Conservation (phyloP, 768 basidiomycete species). For the Saitozyma sp. region DNA sequence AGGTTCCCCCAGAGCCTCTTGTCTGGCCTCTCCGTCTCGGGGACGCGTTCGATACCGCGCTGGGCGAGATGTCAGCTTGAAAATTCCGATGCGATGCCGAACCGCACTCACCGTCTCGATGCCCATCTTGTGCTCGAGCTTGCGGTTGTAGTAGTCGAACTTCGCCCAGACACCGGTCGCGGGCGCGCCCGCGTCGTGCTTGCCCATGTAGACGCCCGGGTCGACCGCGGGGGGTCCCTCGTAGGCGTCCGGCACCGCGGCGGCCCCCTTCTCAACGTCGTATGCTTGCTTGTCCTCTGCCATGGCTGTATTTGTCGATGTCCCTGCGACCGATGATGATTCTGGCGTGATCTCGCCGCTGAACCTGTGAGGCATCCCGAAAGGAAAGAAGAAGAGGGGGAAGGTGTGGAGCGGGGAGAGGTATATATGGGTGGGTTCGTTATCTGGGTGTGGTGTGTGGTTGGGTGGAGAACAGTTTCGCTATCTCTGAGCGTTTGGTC, state of each 20-base stretch:
- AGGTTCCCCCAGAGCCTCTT: slow-evolving; percentile 24
- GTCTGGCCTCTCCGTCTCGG: slow-evolving; percentile 21
- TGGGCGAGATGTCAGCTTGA: slow-evolving; percentile 4
- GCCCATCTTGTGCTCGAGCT: slow-evolving; percentile 24
- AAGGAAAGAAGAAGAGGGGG: too few species aligned
- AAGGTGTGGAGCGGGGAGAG: too few species aligned
- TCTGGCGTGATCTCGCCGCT: too few species aligned
- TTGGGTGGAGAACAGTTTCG: too few species aligned
- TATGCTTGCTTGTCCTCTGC: not conserved
- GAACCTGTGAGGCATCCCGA: too few species aligned
- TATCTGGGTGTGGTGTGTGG: too few species aligned
- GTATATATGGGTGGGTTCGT: too few species aligned
- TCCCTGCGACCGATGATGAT: too few species aligned
- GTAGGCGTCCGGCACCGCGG: not conserved
- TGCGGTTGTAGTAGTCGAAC: slow-evolving; percentile 21
- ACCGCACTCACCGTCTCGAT: slow-evolving; percentile 27
- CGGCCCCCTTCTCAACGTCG: slow-evolving; percentile 7
- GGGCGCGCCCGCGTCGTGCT: not conserved
- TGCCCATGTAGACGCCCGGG: slow-evolving; percentile 17
- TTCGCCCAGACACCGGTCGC: slow-evolving; percentile 16
- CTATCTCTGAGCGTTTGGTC: too few species aligned
- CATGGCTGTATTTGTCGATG: not conserved
- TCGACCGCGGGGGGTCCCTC: slow-evolving; percentile 13
- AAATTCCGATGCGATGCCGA: not conserved
- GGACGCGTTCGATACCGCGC: slow-evolving; percentile 35